Evolutionary conservation across 2,329 filamentous ascomycete species (phyloP).

Genomic region (Akanthomyces uredinophilus): DNA sequence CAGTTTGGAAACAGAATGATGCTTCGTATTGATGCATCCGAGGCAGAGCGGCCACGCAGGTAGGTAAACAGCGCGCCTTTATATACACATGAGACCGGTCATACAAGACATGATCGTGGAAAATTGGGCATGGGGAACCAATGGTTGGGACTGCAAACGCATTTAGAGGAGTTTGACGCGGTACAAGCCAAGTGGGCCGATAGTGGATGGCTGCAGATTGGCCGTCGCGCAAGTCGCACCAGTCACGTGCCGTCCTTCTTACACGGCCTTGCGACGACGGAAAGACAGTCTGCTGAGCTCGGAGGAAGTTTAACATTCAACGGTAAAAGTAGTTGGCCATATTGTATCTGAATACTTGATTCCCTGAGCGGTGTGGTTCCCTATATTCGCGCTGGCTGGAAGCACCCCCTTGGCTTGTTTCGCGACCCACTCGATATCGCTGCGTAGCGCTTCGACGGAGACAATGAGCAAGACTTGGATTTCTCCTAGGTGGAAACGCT

Average conservation of each 20-base stretch:
- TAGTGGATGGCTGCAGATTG: conserved; percentile 7
- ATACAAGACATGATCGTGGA: conserved; percentile 3
- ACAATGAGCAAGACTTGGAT: not conserved
- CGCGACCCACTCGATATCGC: not conserved
- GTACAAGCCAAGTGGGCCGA: conserved; percentile 8
- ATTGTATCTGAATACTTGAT: not conserved
- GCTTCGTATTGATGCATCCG: not conserved
- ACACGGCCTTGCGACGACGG: not conserved
- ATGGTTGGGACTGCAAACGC: conserved; percentile 3
- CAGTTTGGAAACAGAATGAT: not conserved
- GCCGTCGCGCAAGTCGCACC: not conserved
- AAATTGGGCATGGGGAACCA: not conserved
- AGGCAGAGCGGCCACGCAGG: not conserved
- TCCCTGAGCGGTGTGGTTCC: no score
- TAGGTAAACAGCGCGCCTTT: not conserved
- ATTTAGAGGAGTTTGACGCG: conserved; percentile 16
- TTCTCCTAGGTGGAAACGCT: not conserved
- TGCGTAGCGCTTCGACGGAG: not conserved
- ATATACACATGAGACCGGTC: conserved; percentile 2
- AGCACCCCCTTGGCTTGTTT: not conserved
- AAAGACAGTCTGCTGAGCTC: not conserved
- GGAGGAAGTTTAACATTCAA: not conserved
- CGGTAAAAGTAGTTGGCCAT: not conserved
- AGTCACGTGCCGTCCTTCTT: conserved; percentile 11
- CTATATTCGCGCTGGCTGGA: not conserved